phyloP scores from a whole-genome alignment of 2,329 filamentous ascomycete genomes.

The Diaporthe batatas region DNA sequence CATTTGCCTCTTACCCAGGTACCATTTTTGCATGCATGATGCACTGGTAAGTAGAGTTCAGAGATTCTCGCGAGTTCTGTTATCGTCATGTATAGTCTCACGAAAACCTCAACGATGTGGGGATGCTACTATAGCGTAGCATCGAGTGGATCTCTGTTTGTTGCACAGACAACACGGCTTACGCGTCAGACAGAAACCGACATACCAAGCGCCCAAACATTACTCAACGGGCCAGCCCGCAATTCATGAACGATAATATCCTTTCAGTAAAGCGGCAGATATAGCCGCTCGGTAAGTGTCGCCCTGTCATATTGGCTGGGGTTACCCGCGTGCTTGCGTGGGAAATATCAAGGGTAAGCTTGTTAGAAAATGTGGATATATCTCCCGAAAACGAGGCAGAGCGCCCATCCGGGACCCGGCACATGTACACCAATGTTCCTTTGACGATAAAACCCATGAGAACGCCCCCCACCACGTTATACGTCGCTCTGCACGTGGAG shows the following conservation, averaged over 20 bases:
- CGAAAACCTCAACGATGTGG: neutral
- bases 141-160: slow-evolving; percentile 6
- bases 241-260: slow-evolving; percentile 5
- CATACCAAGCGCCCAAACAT: slow-evolving; percentile 3
- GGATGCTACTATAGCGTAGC: slow-evolving; percentile 26
- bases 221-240: slow-evolving; percentile 17
- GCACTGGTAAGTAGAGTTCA: neutral
- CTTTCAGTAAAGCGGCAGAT: neutral
- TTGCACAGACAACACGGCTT: slow-evolving; percentile 19
- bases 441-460: neutral
- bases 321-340: slow-evolving; percentile 12
- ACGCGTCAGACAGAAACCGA: slow-evolving; percentile 20
- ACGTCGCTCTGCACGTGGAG: slow-evolving; percentile 20
- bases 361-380: slow-evolving; percentile 21
- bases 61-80: neutral
- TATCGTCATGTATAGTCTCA: neutral
- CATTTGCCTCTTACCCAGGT: neutral
- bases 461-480: slow-evolving; percentile 6
- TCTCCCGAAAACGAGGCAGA: neutral
- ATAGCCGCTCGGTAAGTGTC: slow-evolving; percentile 10
- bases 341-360: slow-evolving; percentile 1
- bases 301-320: slow-evolving; percentile 23
- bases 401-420: neutral
- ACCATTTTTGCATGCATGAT: neutral
- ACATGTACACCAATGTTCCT: neutral